phyloP scores from a whole-genome alignment of 371 early-diverging fungal species.

The Coemansia sp. region DNA sequence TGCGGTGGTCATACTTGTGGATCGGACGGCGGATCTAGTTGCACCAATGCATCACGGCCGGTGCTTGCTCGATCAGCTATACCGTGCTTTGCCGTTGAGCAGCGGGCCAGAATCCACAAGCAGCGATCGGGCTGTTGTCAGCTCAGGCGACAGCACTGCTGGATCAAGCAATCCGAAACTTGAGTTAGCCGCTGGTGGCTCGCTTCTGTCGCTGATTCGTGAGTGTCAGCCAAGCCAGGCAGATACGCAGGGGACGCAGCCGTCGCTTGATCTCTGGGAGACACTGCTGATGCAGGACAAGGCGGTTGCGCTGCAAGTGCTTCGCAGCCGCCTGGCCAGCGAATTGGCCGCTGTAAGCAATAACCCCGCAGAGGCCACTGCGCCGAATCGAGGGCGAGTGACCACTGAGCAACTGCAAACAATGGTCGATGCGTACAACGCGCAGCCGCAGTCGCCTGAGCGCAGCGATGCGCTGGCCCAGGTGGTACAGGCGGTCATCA shows the following conservation, averaged over 20 bases:
- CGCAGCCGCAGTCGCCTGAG: background rate
- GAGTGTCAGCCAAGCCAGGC: background rate
- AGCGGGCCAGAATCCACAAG: too few relatives aligned
- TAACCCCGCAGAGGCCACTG: background rate
- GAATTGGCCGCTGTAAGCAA: background rate
- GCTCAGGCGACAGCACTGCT: background rate
- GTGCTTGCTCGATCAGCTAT: slow-evolving; percentile 29
- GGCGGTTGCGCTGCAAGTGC: slow-evolving; percentile 29
- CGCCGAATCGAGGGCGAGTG: slow-evolving; percentile 15
- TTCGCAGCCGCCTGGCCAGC: slow-evolving; percentile 21
- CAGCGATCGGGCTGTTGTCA: slow-evolving; percentile 4
- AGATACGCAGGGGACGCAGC: background rate
- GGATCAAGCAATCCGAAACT: too few relatives aligned
- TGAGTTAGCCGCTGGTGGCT: slow-evolving; percentile 2
- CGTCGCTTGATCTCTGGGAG: slow-evolving; percentile 18
- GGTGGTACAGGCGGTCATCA: slow-evolving; percentile 16
- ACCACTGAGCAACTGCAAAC: slow-evolving; percentile 25
- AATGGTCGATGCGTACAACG: slow-evolving; percentile 3
- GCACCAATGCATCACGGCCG: slow-evolving; percentile 30
- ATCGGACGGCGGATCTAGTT: slow-evolving; percentile 36
- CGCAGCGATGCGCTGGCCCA: slow-evolving; percentile 4
- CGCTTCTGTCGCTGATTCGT: slow-evolving; percentile 23
- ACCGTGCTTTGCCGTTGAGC: slow-evolving; percentile 10
- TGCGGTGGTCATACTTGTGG: slow-evolving; percentile 35
- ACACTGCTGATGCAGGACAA: slow-evolving; percentile 25